A percentile compares a stretch with the other conserved stretches of the same genome.
Conservation (phyloP, 2,329 filamentous ascomycete species). For the Sporothrix mexicana region DNA sequence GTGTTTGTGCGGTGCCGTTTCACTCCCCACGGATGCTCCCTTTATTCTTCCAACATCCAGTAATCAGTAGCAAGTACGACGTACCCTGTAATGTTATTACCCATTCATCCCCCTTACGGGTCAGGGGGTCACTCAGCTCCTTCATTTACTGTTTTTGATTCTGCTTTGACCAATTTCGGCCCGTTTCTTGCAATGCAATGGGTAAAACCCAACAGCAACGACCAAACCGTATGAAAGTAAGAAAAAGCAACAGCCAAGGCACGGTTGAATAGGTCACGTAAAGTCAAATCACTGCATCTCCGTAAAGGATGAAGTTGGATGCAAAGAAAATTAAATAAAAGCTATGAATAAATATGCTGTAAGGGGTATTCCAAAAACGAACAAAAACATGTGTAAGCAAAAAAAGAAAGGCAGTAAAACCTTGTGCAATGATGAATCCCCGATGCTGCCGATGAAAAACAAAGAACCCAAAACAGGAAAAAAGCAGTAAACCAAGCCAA, state of each 20-base stretch:
- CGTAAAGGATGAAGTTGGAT: not conserved
- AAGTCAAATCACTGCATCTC: not conserved
- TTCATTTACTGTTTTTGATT: too few relatives aligned
- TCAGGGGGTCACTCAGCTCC: too few relatives aligned
- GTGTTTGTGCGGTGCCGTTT: too few relatives aligned
- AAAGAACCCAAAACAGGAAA: constrained; percentile 7
- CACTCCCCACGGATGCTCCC: too few relatives aligned
- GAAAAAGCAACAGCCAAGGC: not conserved
- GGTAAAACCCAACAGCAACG: not conserved
- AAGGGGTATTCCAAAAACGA: constrained; percentile 32
- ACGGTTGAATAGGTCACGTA: not conserved
- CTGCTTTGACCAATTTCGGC: not conserved
- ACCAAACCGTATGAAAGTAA: not conserved
- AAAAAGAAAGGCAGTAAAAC: not conserved
- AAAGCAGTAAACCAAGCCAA: not conserved
- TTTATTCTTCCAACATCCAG: too few relatives aligned
- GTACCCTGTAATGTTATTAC: too few relatives aligned
- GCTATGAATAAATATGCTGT: constrained; percentile 27
- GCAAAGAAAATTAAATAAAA: constrained; percentile 16
- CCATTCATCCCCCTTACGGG: too few relatives aligned
- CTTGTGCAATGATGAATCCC: not conserved
- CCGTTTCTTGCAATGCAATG: constrained; percentile 19
- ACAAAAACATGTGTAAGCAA: not conserved
- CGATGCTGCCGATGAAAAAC: not conserved
- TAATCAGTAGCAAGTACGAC: too few relatives aligned